Base-by-base conservation (phyloP, 306 rosid species). In the Urtica urens region DNA sequence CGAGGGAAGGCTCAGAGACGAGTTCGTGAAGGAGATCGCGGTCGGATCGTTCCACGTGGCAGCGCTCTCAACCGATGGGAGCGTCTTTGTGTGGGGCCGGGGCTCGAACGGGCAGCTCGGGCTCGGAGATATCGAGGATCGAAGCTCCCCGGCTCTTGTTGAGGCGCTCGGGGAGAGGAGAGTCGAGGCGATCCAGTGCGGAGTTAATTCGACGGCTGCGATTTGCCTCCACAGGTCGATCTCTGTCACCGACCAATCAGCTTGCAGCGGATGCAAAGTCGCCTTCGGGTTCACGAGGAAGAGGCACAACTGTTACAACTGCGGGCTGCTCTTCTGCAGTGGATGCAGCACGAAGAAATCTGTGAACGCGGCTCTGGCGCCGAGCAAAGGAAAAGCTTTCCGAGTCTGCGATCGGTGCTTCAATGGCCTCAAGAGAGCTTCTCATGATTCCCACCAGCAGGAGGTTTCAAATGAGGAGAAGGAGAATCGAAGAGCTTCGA, bases 341-440 rank as follows among this genome's bases (percentile, higher is more conserved):
- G 14, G 65, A 22, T 86, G 96, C 41, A 74, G 93, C 59, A 63
- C 71, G 34, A 82, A 65, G 57, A 86, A 71, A 61, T 71, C 60
- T 23, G 31, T 37, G 38, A 72, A 82, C 23, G 90, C 93, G 22
- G 70, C 93, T 33, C 77, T 86, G 50, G 96, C 96, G 13, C 90
- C 90, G 0, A 69, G 58, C 50, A 65, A 65, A 60, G 55, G 67
- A 62, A 86, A 82, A 76, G 79, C 79, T 15, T 82, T 62, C 47
- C 81, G 96, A 35, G 96, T 86, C 21, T 86, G 96, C 58, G 83
- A 82, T 66, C 68, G 49, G 7, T 86, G 96, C 70, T 82, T 79
- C 43, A 55, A 61, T 47, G 72, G 61, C 56, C 54, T 73, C 54
- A 75, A 68, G 58, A 66, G 72, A 31, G 52, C 51, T 37, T n/a